phyloP scores from a whole-genome alignment of 345 rosid species.

The Eucalyptus polybractea region DNA sequence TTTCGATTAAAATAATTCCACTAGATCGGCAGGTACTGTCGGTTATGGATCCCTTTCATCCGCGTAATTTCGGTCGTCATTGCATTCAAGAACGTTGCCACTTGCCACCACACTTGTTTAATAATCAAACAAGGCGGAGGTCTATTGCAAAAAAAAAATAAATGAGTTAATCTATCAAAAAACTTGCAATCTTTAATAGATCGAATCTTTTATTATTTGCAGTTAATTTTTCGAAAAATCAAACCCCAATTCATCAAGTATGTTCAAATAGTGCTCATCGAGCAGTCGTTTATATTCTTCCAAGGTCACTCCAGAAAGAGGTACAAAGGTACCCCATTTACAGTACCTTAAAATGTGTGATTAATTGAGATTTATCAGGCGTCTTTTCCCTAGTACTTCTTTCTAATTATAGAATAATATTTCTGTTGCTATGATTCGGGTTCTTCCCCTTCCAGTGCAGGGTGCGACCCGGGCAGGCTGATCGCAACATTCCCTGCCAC shows the following conservation, averaged over 20 bases:
- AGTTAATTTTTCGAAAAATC: neutral
- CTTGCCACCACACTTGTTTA: neutral
- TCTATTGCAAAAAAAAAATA: neutral
- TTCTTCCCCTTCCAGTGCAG: neutral
- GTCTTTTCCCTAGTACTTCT: neutral
- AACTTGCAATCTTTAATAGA: neutral
- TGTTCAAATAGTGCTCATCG: neutral
- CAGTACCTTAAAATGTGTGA: neutral
- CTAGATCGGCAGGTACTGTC: neutral
- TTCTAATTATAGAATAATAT: neutral
- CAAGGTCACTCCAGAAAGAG: neutral
- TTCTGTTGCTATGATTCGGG: neutral
- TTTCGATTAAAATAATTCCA: neutral
- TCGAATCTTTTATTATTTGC: neutral
- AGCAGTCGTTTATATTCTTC: neutral
- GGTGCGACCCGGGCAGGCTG: neutral
- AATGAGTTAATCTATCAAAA: neutral
- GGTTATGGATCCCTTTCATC: neutral
- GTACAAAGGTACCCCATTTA: neutral
- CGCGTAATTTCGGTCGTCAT: neutral
- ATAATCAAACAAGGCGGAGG: neutral
- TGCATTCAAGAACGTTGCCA: neutral
- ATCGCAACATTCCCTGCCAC: neutral
- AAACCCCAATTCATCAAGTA: neutral
- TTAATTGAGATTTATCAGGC: neutral